Evolutionary conservation across 345 rosid genomes (phyloP), one percentile per base, ranked within the genome.

Genomic region (Euphorbia pulcherrima): DNA sequence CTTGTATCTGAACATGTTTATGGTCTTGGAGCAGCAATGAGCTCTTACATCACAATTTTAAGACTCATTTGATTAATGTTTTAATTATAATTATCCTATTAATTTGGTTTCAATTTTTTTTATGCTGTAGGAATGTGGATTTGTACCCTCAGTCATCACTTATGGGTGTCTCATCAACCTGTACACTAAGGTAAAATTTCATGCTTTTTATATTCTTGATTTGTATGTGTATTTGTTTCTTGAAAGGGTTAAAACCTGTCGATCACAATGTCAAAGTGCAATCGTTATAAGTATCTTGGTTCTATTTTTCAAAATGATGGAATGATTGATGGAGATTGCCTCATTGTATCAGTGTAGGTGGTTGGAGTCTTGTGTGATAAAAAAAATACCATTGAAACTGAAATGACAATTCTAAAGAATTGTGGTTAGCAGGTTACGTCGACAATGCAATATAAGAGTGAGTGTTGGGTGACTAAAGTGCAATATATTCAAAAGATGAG

Each of bases 101-200:
- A 6, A 51, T 5, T 27, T 47, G 13, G 13, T 20, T 40, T 23
- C 30, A 48, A 20, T 67, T 28, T 51, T 66, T 13, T 64, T 20
- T 55, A 63, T 76, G 63, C 30, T 79, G 40, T 65, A 92, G 98
- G 96, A 94, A 88, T 89, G 91, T 71, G 97, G 99, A 72, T 87
- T 89, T 80, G 65, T 85, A 54, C 97, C 95, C 68, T 81, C 97
- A 46, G 82, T 94, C 71, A 82, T 94, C 77, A 94, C 87, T 64
- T 91, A 85, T 79, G 99, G 99, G 40, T 89, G 99, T 70, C 88
- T 94, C 76, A 84, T 94, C 52, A 94, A 91, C 82, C 88, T 90
- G 59, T 89, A 84, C 71, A 77, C 77, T 6, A 94, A 90, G 97
- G 98, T 85, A 80, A 74, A 69, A 14, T 18, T 55, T 53, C 33